Base-by-base conservation (phyloP, 192 early-diverging fungal genomes). In the Umbelopsis isabellina region DNA sequence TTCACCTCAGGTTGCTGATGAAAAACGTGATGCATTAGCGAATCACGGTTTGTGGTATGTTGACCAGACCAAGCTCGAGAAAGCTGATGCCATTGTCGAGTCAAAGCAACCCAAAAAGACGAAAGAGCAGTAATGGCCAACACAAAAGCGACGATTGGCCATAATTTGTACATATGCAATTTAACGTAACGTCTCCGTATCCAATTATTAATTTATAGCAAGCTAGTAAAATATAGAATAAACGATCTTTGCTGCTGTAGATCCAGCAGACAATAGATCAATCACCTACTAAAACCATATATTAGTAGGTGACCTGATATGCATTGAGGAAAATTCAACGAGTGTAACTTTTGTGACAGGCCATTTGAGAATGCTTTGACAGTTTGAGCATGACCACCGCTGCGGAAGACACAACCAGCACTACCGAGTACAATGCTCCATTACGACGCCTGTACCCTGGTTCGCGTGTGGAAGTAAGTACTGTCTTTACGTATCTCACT, bases 371-470 rank as follows among this genome's bases (percentile, higher is more conserved):
- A 2, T 30, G 9, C 51, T n/a, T 16, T 33, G 16, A 18, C 55
- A 61, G 1, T 8, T 15, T 41, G 7, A 41, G 6, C 37, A 61
- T 61, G 55, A 61, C 55, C 55, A 61, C 55, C 1, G 13, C 55
- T 12, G 30, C 30, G 8, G 55, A 37, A 61, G 13, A 35, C 18
- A 3, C 55, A 6, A 35, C 30, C 11, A 35, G 25, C 18, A 52
- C 51, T 22, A 35, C 55, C 18, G 7, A 25, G 13, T 5, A 41
- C 37, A 61, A 35, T 18, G 49, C 58, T 37, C 48, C 55, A 37
- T 41, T 76, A 25, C 48, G 75, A 69, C 58, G 75, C 25, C 46
- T 77, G 27, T 71, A 65, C 65, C 67, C 75, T 41, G 75, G 75
- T n/a, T 53, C 20, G 49, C 53, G 67, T 16, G 55, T 77, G 3